Percentiles rank a stretch among this genome's conserved stretches.
These are phyloP conservation scores for Talaromyces sp. DNA, from an alignment of 2,329 filamentous ascomycete genomes.

Conservation along the genomic window DNA sequence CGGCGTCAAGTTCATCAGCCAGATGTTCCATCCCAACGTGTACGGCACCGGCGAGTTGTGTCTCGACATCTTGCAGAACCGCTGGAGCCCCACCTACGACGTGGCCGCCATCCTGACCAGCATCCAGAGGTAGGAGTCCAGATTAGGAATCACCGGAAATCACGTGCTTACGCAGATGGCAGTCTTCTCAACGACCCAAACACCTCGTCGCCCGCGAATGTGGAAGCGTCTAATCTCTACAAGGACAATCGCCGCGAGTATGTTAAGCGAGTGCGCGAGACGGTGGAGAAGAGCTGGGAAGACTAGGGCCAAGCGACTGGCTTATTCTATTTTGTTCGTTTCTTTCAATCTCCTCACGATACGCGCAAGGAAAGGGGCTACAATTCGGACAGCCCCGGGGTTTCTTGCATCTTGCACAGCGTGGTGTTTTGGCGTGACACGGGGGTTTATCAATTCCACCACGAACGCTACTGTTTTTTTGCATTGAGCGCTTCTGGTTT, in stretches of 20 bases:
- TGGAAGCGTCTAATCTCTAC: constrained; percentile 96
- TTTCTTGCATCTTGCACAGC: constrained; percentile 31
- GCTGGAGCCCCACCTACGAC: constrained; percentile 98
- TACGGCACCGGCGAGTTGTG: constrained; percentile 96
- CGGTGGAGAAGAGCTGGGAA: constrained; percentile 99
- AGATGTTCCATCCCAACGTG: constrained; percentile 99
- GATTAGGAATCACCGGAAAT: not conserved
- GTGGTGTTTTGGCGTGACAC: constrained; percentile 38
- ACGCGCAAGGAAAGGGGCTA: not conserved
- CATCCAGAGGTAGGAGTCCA: constrained; percentile 72
- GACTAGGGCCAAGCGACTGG: constrained; percentile 58
- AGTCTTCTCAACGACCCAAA: constrained; percentile 97
- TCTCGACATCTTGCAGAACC: constrained; percentile 92
- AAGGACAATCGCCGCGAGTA: constrained; percentile 98
- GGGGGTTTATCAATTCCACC: constrained; percentile 9
- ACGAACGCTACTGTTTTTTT: not conserved
- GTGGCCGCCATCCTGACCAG: constrained; percentile 95
- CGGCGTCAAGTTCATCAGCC: constrained; percentile 94
- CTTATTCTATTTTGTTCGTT: not conserved
- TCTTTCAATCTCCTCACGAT: constrained; percentile 3
- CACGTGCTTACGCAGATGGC: constrained; percentile 2
- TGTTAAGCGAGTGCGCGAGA: constrained; percentile 88
- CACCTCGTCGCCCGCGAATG: constrained; percentile 95
- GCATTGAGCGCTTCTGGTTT: not conserved
- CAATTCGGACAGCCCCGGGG: not conserved